A percentile compares a stretch with the other conserved stretches of the same genome.
Evolutionary conservation across 1,284 basidiomycete species (phyloP).

Genomic region (Peniophora sp.): DNA sequence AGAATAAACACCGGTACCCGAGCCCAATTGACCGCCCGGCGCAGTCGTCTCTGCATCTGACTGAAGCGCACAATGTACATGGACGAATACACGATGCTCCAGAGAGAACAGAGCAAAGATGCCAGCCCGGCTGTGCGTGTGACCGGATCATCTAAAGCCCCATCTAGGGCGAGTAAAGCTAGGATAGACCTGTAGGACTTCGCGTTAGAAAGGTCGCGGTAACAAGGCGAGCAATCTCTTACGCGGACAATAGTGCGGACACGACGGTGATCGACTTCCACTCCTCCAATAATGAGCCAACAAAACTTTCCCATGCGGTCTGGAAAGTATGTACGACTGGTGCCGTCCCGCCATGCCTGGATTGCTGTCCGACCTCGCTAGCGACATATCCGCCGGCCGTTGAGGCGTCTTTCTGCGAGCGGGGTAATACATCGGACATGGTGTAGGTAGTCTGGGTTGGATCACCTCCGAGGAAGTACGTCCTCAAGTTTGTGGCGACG

Average conservation of each 20-base stretch:
- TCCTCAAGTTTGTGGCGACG: too few relatives aligned
- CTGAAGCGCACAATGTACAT: constrained; percentile 71
- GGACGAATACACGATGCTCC: constrained; percentile 70
- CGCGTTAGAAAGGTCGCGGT: too few relatives aligned
- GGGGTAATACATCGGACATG: too few relatives aligned
- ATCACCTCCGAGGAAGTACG: too few relatives aligned
- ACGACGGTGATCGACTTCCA: constrained; percentile 76
- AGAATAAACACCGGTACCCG: constrained; percentile 30
- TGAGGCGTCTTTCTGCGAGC: too few relatives aligned
- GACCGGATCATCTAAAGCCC: constrained; percentile 53
- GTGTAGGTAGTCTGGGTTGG: too few relatives aligned
- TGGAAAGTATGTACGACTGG: too few relatives aligned
- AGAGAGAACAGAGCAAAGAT: constrained; percentile 60
- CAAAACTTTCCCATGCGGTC: constrained; percentile 52
- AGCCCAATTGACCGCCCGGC: constrained; percentile 67
- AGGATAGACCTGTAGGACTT: constrained; percentile 58
- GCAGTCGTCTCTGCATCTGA: constrained; percentile 64
- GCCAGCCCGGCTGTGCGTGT: constrained; percentile 59
- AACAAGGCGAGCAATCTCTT: not conserved
- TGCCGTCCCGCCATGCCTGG: too few relatives aligned
- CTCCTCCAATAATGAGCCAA: constrained; percentile 60
- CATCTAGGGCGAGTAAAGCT: constrained; percentile 62
- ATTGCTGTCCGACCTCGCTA: too few relatives aligned
- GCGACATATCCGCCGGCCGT: too few relatives aligned
- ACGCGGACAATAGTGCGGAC: constrained; percentile 63